These are phyloP conservation scores for Populus tremula DNA, from an alignment of 345 rosid species.

Conservation along the genomic window DNA sequence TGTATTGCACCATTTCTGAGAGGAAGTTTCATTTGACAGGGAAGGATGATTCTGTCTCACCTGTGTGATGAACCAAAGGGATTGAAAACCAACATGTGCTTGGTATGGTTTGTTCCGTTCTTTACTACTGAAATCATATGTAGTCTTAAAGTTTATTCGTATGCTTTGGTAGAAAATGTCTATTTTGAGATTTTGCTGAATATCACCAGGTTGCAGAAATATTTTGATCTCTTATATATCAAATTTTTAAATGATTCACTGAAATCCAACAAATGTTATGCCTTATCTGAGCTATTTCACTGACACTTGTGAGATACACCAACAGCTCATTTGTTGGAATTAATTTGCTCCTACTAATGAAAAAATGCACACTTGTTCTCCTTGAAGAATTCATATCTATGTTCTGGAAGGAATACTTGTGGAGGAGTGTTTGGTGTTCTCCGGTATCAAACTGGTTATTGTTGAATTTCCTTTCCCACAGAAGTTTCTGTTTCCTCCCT, in stretches of 20 bases:
- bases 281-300: neutral
- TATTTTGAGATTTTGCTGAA: neutral
- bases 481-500: neutral
- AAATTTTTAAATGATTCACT: neutral
- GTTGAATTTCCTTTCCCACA: neutral
- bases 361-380: neutral
- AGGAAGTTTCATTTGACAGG: slow-evolving; percentile 50
- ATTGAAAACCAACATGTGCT: slow-evolving; percentile 96
- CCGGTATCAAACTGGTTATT: neutral
- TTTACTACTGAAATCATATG: neutral
- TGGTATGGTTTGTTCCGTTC: slow-evolving; percentile 52
- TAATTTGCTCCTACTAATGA: neutral
- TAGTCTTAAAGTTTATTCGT: neutral
- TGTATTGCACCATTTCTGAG: slow-evolving; percentile 15
- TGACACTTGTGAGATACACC: neutral
- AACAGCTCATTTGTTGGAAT: neutral
- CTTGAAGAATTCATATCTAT: neutral
- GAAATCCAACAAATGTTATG: neutral
- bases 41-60: slow-evolving; percentile 99
- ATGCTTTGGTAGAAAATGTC: neutral
- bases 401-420: neutral
- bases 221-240: neutral
- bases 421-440: neutral
- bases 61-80: slow-evolving; percentile 99
- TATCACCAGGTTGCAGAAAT: neutral